Conservation (phyloP, 2,329 filamentous ascomycete species). For the Tolypocladium tropicale region DNA sequence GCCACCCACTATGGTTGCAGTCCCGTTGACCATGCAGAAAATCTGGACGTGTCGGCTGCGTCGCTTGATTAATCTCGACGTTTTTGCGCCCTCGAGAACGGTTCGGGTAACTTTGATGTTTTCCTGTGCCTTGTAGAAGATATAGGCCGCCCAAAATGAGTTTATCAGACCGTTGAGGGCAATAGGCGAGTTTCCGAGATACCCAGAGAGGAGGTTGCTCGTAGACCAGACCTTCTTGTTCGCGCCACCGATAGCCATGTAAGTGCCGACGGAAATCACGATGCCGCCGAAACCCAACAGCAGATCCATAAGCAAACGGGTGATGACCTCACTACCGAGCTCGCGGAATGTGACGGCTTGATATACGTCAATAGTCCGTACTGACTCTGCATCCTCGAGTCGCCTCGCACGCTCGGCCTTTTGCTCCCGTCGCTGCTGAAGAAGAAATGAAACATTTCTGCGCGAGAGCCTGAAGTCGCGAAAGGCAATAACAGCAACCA, state of each 20-base stretch:
- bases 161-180: not conserved
- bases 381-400: not conserved
- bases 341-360: not conserved
- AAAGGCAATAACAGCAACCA: not conserved
- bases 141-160: not conserved
- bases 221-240: not conserved
- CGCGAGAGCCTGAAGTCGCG: not conserved
- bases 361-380: not conserved
- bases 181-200: not conserved
- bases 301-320: not conserved
- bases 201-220: not conserved
- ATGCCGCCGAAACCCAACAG: not conserved
- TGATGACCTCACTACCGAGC: not conserved
- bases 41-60: not conserved
- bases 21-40: not conserved
- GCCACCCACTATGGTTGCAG: not conserved
- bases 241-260: not conserved
- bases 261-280: not conserved
- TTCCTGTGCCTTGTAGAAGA: not conserved
- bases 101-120: not conserved
- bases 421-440: not conserved
- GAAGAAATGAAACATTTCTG: not conserved
- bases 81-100: not conserved
- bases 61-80: not conserved
- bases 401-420: not conserved